phyloP scores from a whole-genome alignment of 345 rosid genomes.

The Euphorbia lathyris region DNA sequence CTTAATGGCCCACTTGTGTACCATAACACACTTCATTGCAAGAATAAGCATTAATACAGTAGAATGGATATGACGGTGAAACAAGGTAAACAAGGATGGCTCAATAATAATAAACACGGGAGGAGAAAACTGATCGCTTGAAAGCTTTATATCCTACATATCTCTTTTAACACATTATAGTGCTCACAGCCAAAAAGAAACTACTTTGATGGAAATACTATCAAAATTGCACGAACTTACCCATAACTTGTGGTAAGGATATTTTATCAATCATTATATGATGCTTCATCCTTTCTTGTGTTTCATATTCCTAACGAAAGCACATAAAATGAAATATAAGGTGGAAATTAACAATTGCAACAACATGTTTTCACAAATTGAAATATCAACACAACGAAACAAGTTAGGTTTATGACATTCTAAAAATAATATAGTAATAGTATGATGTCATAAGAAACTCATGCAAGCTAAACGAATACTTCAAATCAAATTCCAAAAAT shows the following conservation, averaged over 20 bases:
- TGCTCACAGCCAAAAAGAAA: background rate
- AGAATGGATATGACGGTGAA: background rate
- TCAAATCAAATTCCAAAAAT: background rate
- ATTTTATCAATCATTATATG: slow-evolving; percentile 56
- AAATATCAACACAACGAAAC: background rate
- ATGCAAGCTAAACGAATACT: background rate
- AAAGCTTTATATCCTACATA: background rate
- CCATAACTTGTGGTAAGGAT: slow-evolving; percentile 60
- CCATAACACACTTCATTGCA: too few species aligned
- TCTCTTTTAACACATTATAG: background rate
- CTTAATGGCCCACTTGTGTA: too few species aligned
- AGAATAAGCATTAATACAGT: background rate
- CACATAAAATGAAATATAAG: background rate
- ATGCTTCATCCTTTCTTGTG: slow-evolving; percentile 70
- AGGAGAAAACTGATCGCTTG: background rate
- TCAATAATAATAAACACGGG: background rate
- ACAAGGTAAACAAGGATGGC: background rate
- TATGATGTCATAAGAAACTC: background rate
- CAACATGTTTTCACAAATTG: background rate
- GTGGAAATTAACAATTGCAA: background rate
- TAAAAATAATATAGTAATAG: background rate
- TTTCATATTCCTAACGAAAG: slow-evolving; percentile 63
- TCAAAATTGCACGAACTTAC: slow-evolving; percentile 37
- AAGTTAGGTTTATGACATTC: background rate
- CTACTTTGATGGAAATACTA: background rate